Conservation (phyloP, 1,284 basidiomycete genomes). For the Caloboletus inedulis region DNA sequence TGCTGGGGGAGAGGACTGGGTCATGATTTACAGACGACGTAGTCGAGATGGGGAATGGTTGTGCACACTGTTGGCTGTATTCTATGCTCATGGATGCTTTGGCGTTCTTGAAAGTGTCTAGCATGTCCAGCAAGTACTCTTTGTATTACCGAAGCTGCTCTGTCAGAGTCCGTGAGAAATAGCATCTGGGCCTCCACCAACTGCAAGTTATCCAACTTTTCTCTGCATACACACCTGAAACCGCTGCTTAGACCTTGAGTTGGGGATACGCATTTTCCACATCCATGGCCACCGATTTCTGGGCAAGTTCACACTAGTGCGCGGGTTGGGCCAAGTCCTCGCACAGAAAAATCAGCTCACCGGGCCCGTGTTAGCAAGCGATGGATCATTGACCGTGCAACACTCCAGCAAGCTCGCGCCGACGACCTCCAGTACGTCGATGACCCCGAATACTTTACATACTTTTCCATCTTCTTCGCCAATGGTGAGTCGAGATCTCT, state of each 20-base stretch:
- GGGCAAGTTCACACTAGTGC: constrained; percentile 73
- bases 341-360: constrained; percentile 13
- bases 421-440: constrained; percentile 78
- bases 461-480: constrained; percentile 82
- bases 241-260: not conserved
- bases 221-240: not conserved
- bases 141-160: not conserved
- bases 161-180: constrained; percentile 1
- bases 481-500: constrained; percentile 48
- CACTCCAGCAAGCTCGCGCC: constrained; percentile 65
- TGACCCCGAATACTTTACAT: constrained; percentile 69
- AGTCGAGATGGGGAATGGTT: not conserved
- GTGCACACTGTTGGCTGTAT: not conserved
- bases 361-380: constrained; percentile 58
- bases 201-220: not conserved
- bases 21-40: not conserved
- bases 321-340: constrained; percentile 26
- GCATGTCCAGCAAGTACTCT: not conserved
- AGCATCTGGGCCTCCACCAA: not conserved
- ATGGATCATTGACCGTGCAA: constrained; percentile 84
- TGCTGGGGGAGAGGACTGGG: not conserved
- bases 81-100: not conserved
- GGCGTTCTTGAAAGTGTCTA: too few relatives aligned
- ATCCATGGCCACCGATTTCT: constrained; percentile 73
- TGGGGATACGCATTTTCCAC: not conserved